phyloP scores from a whole-genome alignment of 176 grass and related monocot genomes.

The Melocanna baccifera region DNA sequence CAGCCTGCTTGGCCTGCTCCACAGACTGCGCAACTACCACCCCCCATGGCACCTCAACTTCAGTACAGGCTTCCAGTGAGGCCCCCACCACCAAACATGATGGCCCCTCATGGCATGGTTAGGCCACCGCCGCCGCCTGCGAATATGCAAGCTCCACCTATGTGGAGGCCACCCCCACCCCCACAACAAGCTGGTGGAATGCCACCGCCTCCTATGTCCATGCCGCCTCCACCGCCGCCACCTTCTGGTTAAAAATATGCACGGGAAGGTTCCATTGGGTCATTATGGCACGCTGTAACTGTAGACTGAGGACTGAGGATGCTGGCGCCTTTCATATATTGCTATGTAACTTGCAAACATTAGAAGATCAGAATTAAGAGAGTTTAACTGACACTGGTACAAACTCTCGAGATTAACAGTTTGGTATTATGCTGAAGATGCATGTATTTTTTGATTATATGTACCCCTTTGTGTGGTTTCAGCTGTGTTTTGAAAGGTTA shows the following conservation, averaged over 20 bases:
- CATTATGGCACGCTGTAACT: slow-evolving; percentile 24
- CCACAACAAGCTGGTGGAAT: slow-evolving; percentile 57
- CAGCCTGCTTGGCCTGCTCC: slow-evolving; percentile 63
- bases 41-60: slow-evolving; percentile 30
- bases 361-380: neutral
- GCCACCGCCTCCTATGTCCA: slow-evolving; percentile 51
- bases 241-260: slow-evolving; percentile 38
- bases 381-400: slow-evolving; percentile 4
- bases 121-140: slow-evolving; percentile 54
- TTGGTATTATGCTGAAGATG: slow-evolving; percentile 15
- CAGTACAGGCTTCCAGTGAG: slow-evolving; percentile 52
- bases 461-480: neutral
- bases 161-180: slow-evolving; percentile 70
- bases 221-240: slow-evolving; percentile 37
- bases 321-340: slow-evolving; percentile 11
- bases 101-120: slow-evolving; percentile 64
- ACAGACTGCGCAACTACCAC: slow-evolving; percentile 39
- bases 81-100: slow-evolving; percentile 61
- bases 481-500: neutral
- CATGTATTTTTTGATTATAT: slow-evolving; percentile 35
- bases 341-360: slow-evolving; percentile 30
- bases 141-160: slow-evolving; percentile 39
- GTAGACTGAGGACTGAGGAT: slow-evolving; percentile 35
- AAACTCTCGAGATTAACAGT: neutral
- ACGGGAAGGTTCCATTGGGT: neutral